Evolutionary conservation across 2,329 filamentous ascomycete species (phyloP), one percentile per base, ranked within the genome.

Genomic region (Colletotrichum plurivorum): DNA sequence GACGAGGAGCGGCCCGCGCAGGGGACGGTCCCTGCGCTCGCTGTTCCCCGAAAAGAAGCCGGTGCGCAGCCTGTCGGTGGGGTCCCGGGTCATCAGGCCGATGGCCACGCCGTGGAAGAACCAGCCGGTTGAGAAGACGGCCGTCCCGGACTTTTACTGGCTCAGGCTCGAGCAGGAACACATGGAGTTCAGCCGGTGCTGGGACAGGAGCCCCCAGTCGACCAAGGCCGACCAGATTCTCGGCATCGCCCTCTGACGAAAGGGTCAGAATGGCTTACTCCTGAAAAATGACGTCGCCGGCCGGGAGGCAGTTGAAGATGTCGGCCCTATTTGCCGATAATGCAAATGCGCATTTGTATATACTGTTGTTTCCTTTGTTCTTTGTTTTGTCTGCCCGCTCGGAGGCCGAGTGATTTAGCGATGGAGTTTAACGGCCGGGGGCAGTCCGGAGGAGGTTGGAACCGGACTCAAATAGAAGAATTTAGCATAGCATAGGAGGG

Each of bases 21-120:
- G 55, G 5, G 36, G 43, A n/a, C 55, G n/a, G 43, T 46, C 67
- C 13, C 22, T 27, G 0, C 51, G 45, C 12, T 46, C 39, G 20
- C 46, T 51, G 4, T n/a, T 46, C 10, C 52, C 54, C 15, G 12
- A 36, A 7, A 45, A 36, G 3, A 69, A 36, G 39, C 39, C 62
- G 18, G 41, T n/a, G 1, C 31, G 18, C 18, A 51, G 49, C 54
- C 54, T 41, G 4, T 27, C 61, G 10, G 20, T 43, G 5, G 49
- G 20, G 10, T 18, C 36, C 2, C 55, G 67, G 15, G 51, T 57
- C 15, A 53, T 69, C 16, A 61, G 56, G 56, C 67, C 67, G 18
- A 67, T 69, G 67, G 67, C 67, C 15, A 69, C 67, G 10, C 67
- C 67, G 4, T 69, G 67, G 67, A 66, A 69, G 16, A 51, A 67